Evolutionary conservation across 345 rosid genomes (phyloP).

Genomic region (Boechera divaricarpa): DNA sequence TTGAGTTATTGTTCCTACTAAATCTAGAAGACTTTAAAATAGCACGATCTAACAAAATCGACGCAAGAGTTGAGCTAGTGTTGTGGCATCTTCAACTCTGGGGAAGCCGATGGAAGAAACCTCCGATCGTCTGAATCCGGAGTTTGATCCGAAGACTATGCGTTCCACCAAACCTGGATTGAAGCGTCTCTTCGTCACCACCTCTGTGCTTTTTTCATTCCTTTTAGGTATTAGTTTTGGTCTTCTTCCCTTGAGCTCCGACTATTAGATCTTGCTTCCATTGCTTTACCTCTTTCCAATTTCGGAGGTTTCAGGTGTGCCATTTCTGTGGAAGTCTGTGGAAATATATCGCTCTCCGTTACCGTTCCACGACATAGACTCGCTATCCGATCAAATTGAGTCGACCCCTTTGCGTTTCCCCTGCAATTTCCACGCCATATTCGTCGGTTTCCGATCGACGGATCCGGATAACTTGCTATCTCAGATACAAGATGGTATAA

Average conservation of each 20-base stretch:
- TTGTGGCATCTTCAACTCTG: conserved; percentile 46
- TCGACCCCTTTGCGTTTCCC: conserved; percentile 63
- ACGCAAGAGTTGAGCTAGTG: conserved; percentile 55
- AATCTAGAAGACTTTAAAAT: rapidly evolving
- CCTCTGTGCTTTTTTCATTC: conserved; percentile 76
- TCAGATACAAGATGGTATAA: conserved; percentile 55
- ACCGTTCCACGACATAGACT: conserved; percentile 75
- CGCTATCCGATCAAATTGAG: conserved; percentile 56
- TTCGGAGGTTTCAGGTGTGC: conserved; percentile 57
- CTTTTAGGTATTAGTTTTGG: conserved; percentile 52
- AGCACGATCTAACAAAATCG: background rate
- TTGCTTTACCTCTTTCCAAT: background rate
- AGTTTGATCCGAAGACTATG: conserved; percentile 55
- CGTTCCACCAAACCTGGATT: conserved; percentile 74
- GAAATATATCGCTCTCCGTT: conserved; percentile 92
- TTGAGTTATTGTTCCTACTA: rapidly evolving
- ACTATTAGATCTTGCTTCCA: background rate
- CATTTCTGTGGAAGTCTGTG: conserved; percentile 84
- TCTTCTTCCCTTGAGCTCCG: background rate
- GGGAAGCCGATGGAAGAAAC: conserved; percentile 53
- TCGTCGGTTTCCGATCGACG: conserved; percentile 52
- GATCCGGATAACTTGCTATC: conserved; percentile 46
- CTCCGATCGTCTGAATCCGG: conserved; percentile 44
- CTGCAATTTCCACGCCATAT: conserved; percentile 66
- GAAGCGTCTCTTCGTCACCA: conserved; percentile 78